Percentiles rank a stretch among this genome's conserved stretches.
Conservation (phyloP, 352 stramenopile genomes). For the Phytophthora pinifolia region DNA sequence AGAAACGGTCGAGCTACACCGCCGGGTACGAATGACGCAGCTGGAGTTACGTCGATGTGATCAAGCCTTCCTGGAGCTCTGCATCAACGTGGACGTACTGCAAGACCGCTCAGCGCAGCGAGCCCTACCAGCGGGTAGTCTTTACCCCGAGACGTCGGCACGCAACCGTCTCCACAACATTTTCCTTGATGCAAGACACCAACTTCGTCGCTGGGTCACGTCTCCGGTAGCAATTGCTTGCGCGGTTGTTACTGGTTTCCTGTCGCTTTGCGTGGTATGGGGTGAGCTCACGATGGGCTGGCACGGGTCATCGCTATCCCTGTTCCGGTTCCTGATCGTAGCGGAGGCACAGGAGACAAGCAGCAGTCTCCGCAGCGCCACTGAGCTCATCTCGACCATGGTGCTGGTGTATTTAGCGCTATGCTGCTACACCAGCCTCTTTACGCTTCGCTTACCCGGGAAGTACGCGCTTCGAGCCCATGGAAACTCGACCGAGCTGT, state of each 20-base stretch:
- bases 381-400: constrained; percentile 42
- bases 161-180: constrained; percentile 38
- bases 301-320: constrained; percentile 31
- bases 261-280: constrained; percentile 64
- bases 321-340: constrained; percentile 33
- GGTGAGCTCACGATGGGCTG: constrained; percentile 64
- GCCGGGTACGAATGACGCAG: constrained; percentile 38
- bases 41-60: constrained; percentile 50
- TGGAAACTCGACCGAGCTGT: constrained; percentile 58
- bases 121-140: constrained; percentile 31
- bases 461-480: constrained; percentile 50
- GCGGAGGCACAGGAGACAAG: constrained; percentile 21
- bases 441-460: constrained; percentile 53
- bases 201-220: constrained; percentile 29
- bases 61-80: constrained; percentile 63
- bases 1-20: constrained; percentile 55
- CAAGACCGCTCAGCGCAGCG: constrained; percentile 23
- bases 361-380: constrained; percentile 23
- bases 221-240: constrained; percentile 32
- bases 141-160: constrained; percentile 41
- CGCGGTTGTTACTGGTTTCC: constrained; percentile 28
- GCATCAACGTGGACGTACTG: constrained; percentile 43
- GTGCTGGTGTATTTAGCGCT: constrained; percentile 59
- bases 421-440: constrained; percentile 64
- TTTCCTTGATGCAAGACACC: constrained; percentile 9